A percentile compares a stretch with the other conserved stretches of the same genome.
Evolutionary conservation across 2,329 filamentous ascomycete genomes (phyloP).

Genomic region (Pseudogymnoascus sp.): DNA sequence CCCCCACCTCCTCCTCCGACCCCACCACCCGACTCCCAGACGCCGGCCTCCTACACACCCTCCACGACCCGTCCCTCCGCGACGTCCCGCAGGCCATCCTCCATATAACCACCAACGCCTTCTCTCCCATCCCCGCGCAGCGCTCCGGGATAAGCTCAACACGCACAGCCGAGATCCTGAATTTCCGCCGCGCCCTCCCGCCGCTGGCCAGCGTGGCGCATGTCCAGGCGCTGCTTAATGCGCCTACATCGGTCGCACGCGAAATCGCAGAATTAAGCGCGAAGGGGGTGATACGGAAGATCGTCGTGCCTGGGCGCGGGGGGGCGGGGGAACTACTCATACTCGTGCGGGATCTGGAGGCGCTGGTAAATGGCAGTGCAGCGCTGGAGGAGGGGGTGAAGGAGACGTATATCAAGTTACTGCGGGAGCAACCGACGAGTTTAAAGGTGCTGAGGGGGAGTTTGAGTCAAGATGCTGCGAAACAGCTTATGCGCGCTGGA

Average conservation of each 20-base stretch:
- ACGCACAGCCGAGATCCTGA: constrained; percentile 55
- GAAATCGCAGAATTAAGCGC: constrained; percentile 56
- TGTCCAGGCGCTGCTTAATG: constrained; percentile 54
- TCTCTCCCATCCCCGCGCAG: constrained; percentile 52
- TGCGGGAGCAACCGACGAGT: constrained; percentile 45
- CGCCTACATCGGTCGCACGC: constrained; percentile 58
- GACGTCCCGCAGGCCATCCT: constrained; percentile 60
- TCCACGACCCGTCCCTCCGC: constrained; percentile 50
- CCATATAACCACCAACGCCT: constrained; percentile 56
- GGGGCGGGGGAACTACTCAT: constrained; percentile 59
- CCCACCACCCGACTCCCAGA: constrained; percentile 47
- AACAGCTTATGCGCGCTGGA: constrained; percentile 56
- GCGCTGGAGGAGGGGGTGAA: constrained; percentile 37
- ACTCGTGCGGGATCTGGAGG: constrained; percentile 48
- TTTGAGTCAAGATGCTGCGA: constrained; percentile 42
- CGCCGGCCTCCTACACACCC: constrained; percentile 46
- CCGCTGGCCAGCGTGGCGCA: constrained; percentile 60
- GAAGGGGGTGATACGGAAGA: constrained; percentile 50
- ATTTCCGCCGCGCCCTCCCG: constrained; percentile 52
- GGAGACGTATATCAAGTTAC: constrained; percentile 43
- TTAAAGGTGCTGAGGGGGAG: constrained; percentile 33
- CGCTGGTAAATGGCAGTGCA: constrained; percentile 34
- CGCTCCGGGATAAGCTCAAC: constrained; percentile 56
- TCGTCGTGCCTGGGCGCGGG: constrained; percentile 53
- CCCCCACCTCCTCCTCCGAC: constrained; percentile 12